phyloP scores from a whole-genome alignment of 1,139 yeast genomes.

The Groenewaldozyma sp. region DNA sequence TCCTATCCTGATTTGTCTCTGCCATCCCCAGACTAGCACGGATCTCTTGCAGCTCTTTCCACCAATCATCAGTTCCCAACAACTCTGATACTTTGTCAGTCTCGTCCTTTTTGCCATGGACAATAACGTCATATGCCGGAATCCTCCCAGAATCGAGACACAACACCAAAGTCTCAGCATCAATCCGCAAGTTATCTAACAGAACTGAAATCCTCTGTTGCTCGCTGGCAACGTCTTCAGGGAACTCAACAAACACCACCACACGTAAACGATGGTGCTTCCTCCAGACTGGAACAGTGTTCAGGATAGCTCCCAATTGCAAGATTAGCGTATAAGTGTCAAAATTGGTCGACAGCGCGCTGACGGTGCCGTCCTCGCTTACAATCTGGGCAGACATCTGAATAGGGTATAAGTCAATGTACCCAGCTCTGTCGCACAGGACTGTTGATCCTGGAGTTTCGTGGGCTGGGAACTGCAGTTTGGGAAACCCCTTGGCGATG shows the following conservation, averaged over 20 bases:
- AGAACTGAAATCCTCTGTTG: slow-evolving; percentile 48
- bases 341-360: slow-evolving; percentile 75
- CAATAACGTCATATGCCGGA: slow-evolving; percentile 61
- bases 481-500: slow-evolving; percentile 76
- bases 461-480: slow-evolving; percentile 45
- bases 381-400: slow-evolving; percentile 84
- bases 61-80: slow-evolving; percentile 44
- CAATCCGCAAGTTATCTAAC: slow-evolving; percentile 69
- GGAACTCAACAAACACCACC: slow-evolving; percentile 78
- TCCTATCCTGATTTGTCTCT: no score
- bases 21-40: no score
- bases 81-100: slow-evolving; percentile 30
- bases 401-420: slow-evolving; percentile 85
- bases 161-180: slow-evolving; percentile 64
- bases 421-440: slow-evolving; percentile 35
- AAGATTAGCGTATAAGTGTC: slow-evolving; percentile 90
- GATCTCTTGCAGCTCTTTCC: slow-evolving; percentile 56
- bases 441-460: slow-evolving; percentile 7
- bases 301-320: slow-evolving; percentile 84
- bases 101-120: slow-evolving; percentile 46
- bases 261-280: slow-evolving; percentile 63
- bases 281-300: slow-evolving; percentile 92
- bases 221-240: slow-evolving; percentile 64
- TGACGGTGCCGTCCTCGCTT: slow-evolving; percentile 51
- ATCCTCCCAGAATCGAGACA: slow-evolving; percentile 56